Evolutionary conservation across 345 rosid genomes (phyloP), one percentile per base, ranked within the genome.

Genomic region (Acer yangbiense): DNA sequence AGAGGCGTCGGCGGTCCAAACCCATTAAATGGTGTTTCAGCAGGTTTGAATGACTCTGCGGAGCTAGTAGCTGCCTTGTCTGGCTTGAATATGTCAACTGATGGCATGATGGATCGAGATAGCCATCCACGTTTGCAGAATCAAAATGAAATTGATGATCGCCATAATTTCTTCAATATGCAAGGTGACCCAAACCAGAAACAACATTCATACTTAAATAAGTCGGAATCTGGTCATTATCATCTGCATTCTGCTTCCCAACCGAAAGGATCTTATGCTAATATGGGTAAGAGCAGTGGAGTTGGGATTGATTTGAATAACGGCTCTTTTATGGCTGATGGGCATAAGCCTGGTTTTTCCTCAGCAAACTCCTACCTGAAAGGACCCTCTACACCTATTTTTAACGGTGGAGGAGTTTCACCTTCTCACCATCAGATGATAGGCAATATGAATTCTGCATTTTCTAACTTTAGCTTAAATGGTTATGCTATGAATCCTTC

Each of bases 41-140:
- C 84, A 60, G 66, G 79, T 75, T 73, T 83, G 71, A 79, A 76
- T 71, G 89, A 82, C 2, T 77, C 89, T 39, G 79, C 79, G 20
- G 91, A 89, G 74, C 77, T 86, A 25, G 89, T 77, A 35, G 81
- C 87, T 78, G 85, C 93, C 70, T 81, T 88, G 23, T 88, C 91
- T 67, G 89, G 90, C 66, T 55, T 92, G 89, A 85, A 90, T 79
- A 82, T 90, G 75, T 85, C 90, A 16, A 55, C 84, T 25, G 85
- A 79, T 78, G 76, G 75, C 68, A 29, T 82, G 71, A 66, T 79
- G 52, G 84, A 78, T 74, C 90, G 74, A 78, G 86, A 88, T 70
- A 86, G 74, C 54, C 83, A 78, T 77, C 67, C 78, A 13, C 81
- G 61, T 41, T 78, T 79, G 6, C 85, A 72, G 57, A 68, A 78